A percentile compares a stretch with the other conserved stretches of the same genome.
phyloP scores from a whole-genome alignment of 108 stramenopile species.

The Licmophora abbreviata region DNA sequence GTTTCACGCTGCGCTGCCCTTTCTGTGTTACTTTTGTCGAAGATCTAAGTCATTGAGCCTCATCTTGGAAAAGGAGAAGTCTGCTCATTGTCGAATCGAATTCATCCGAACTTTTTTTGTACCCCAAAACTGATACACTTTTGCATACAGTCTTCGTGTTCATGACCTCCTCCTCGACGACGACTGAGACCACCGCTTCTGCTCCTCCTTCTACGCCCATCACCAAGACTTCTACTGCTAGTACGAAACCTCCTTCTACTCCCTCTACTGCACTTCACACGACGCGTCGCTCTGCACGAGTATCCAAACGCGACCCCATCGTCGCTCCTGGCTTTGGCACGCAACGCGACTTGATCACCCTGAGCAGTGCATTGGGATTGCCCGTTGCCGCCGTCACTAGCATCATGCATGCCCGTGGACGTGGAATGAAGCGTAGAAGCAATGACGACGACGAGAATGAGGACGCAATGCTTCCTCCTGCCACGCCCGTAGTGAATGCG shows the following conservation, averaged over 20 bases:
- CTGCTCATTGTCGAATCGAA: too few species aligned
- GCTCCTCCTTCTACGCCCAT: too few species aligned
- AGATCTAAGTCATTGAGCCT: too few species aligned
- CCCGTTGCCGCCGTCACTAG: constrained; percentile 46
- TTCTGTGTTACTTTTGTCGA: too few species aligned
- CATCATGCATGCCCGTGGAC: constrained; percentile 68
- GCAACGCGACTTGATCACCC: constrained; percentile 21
- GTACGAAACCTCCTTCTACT: neutral
- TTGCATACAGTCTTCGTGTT: too few species aligned
- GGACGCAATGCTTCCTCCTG: constrained; percentile 6
- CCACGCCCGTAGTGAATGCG: constrained; percentile 44
- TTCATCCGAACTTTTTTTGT: too few species aligned
- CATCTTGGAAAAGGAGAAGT: too few species aligned
- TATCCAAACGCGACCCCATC: constrained; percentile 20
- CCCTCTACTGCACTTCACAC: neutral
- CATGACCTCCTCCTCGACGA: too few species aligned
- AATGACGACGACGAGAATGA: constrained; percentile 6
- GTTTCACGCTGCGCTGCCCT: too few species aligned
- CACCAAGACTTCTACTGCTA: neutral
- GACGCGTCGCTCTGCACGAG: neutral
- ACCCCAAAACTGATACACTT: too few species aligned
- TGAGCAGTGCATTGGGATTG: constrained; percentile 33
- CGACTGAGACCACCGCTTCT: too few species aligned
- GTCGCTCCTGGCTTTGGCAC: constrained; percentile 54
- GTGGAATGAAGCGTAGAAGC: constrained; percentile 34